These are phyloP conservation scores for Dothiorella sarmentorum DNA, from an alignment of 2,329 filamentous ascomycete genomes.

Conservation along the genomic window DNA sequence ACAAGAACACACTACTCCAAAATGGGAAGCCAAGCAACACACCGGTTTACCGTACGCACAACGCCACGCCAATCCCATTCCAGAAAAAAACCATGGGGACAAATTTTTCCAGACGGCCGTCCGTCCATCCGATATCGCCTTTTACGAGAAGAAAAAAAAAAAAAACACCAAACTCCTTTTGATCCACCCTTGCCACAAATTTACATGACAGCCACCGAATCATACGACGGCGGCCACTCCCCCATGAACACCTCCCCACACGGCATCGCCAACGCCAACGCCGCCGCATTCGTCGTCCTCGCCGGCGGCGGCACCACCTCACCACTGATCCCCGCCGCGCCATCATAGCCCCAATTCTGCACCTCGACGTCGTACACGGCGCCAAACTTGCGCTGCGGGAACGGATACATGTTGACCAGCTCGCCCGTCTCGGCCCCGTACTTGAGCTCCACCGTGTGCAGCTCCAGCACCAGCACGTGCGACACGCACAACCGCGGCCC, in stretches of 20 bases:
- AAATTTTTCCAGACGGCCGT: too few species aligned
- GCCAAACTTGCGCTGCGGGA: slow-evolving; percentile 12
- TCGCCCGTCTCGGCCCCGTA: background rate
- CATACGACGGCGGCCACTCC: slow-evolving; percentile 7
- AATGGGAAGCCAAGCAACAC: too few species aligned
- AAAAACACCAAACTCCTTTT: too few species aligned
- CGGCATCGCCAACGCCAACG: background rate
- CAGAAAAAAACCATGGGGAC: too few species aligned
- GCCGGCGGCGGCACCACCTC: background rate
- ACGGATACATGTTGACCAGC: slow-evolving; percentile 9
- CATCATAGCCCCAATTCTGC: background rate
- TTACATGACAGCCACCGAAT: slow-evolving; percentile 3
- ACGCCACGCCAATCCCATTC: too few species aligned
- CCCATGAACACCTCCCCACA: background rate
- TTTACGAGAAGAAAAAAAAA: too few species aligned
- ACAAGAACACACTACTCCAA: too few species aligned
- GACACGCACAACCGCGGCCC: too few species aligned
- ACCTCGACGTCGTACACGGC: background rate
- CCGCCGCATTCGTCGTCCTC: background rate
- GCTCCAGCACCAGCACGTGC: slow-evolving; percentile 7
- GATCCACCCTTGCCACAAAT: too few species aligned
- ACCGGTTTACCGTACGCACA: too few species aligned
- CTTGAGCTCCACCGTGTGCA: slow-evolving; percentile 7
- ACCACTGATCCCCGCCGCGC: background rate
- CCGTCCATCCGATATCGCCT: too few species aligned